Evolutionary conservation across 768 basidiomycete species (phyloP).

Genomic region (Fibroporia radiculosa): DNA sequence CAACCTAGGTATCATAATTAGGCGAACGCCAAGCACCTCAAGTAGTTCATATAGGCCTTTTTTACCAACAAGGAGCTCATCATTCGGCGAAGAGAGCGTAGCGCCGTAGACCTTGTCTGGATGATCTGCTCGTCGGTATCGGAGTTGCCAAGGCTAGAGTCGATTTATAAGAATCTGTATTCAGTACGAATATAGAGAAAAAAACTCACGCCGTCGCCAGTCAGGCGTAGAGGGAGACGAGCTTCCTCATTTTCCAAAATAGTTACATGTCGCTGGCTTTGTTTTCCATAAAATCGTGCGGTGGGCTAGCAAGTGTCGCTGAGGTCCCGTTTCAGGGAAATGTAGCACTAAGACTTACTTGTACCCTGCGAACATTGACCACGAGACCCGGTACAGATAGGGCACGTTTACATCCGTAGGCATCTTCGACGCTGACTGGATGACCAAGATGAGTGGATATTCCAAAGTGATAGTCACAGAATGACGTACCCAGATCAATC

Average conservation of each 20-base stretch:
- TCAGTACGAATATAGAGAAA: neutral
- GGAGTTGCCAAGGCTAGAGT: constrained; percentile 78
- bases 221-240: constrained; percentile 73
- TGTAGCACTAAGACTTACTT: constrained; percentile 37
- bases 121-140: constrained; percentile 51
- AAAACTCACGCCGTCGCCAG: constrained; percentile 76
- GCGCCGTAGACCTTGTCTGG: constrained; percentile 33
- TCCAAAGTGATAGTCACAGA: neutral
- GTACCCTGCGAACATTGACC: constrained; percentile 77
- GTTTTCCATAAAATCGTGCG: constrained; percentile 73
- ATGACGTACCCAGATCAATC: constrained; percentile 58
- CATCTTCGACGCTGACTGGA: constrained; percentile 78
- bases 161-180: constrained; percentile 3
- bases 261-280: constrained; percentile 45
- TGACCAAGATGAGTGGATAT: neutral
- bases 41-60: constrained; percentile 70
- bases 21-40: constrained; percentile 32
- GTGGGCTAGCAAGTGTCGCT: constrained; percentile 59
- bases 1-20: no score
- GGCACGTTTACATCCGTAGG: constrained; percentile 75
- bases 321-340: neutral
- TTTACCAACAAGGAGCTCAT: constrained; percentile 62
- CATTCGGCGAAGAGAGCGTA: constrained; percentile 56
- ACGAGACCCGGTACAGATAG: constrained; percentile 70
- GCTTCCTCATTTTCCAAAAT: constrained; percentile 71